Evolutionary conservation across 2,329 filamentous ascomycete genomes (phyloP), one percentile per base, ranked within the genome.

Genomic region (Sarocladiaceae sp.): DNA sequence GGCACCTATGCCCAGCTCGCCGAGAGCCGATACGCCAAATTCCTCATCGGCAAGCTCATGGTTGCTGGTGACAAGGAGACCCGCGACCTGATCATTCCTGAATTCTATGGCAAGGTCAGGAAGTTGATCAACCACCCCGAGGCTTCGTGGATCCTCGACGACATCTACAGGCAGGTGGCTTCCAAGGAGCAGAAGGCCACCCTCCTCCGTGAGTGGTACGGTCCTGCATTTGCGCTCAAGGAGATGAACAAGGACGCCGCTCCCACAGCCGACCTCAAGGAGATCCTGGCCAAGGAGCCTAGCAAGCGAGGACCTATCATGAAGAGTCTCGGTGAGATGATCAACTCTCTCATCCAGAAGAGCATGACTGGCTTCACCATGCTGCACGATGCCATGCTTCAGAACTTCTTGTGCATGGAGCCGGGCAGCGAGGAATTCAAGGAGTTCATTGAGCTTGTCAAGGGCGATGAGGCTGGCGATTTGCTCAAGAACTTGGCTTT

Each of bases 1-100:
- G 91, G 92, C 17, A 86, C 87, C 59, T 96, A 95, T 68, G 82
- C 84, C 39, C 82, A 88, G 59, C 75, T 99, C 59, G 91, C 92
- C 2, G 92, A 97, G 76, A 96, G 92, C 73, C 88, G 88, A 69
- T 99, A 99, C 66, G 93, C 93, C 63, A 99, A 99, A 73, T 99
- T 97, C 70, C 71, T 99, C 63, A 90, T 99, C 55, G 94, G 90
- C 59, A 99, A 99, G 73, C 79, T 99, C 63, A 81, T 99, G 58
- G 88, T 95, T n/a, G 89, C 96, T 65, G 90, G 91, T 56, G 47
- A 50, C 20, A 50, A 37, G 47, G 88, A 93, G 69, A 90, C 95
- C 57, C 83, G 91, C 62, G 88, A 96, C 65, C 72, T 95, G 58
- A 89, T 99, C 62, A 85, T 99, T 12, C 87, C 90, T 39, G 92